A percentile compares a stretch with the other conserved stretches of the same genome.
These are phyloP conservation scores for Omphalea diandra DNA, from an alignment of 441 rosid genomes.

Conservation along the genomic window DNA sequence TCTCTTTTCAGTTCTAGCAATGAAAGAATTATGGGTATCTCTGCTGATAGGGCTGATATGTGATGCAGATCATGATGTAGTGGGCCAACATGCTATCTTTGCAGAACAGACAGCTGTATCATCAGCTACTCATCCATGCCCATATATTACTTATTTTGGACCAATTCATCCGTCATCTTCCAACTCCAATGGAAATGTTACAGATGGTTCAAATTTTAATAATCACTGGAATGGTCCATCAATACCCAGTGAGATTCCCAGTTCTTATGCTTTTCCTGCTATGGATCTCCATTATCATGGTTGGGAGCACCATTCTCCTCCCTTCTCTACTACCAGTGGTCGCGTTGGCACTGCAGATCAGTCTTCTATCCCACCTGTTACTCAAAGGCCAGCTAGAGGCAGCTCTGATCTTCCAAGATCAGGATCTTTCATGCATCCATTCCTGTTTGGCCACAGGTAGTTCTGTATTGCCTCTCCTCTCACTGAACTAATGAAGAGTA, in stretches of 20 bases:
- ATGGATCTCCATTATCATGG: slow-evolving; percentile 74
- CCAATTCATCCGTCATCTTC: slow-evolving; percentile 86
- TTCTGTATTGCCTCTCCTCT: neutral
- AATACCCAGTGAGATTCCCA: slow-evolving; percentile 59
- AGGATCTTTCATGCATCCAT: slow-evolving; percentile 79
- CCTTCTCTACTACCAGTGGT: slow-evolving; percentile 56
- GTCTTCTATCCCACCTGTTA: slow-evolving; percentile 49
- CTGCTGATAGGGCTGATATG: slow-evolving; percentile 20
- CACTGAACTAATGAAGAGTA: neutral
- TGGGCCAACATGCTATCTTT: slow-evolving; percentile 76
- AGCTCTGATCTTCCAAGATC: slow-evolving; percentile 67
- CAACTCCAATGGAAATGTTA: slow-evolving; percentile 56
- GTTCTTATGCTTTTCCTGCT: slow-evolving; percentile 70
- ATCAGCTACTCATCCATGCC: slow-evolving; percentile 81
- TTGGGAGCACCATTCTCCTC: slow-evolving; percentile 86
- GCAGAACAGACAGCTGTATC: slow-evolving; percentile 68
- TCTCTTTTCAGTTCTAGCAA: slow-evolving; percentile 6
- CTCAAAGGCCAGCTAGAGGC: slow-evolving; percentile 62
- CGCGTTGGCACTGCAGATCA: slow-evolving; percentile 62
- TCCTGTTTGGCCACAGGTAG: slow-evolving; percentile 80
- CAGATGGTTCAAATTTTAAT: slow-evolving; percentile 71
- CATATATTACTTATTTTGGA: slow-evolving; percentile 83
- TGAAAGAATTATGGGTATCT: slow-evolving; percentile 1
- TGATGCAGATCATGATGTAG: slow-evolving; percentile 77
- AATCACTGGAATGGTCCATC: slow-evolving; percentile 81